Evolutionary conservation across 345 rosid genomes (phyloP), one percentile per base, ranked within the genome.

Genomic region (Excoecaria agallocha): DNA sequence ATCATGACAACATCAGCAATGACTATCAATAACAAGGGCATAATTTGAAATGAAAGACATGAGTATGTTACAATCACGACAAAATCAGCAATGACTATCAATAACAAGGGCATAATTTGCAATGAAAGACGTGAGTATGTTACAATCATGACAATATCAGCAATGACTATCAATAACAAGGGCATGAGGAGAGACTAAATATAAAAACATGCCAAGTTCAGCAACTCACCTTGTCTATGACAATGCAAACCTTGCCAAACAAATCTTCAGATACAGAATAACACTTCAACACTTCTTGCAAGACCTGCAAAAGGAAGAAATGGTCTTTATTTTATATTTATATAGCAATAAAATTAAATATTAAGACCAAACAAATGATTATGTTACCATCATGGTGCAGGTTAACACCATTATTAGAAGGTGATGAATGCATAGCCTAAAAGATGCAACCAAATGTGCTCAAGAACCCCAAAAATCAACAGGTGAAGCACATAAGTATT

Each of bases 161-260:
- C 71, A 70, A 60, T 54, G 13, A 68, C 51, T 19, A 72, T 59
- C 55, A 71, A 69, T 43, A 62, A 0, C 56, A 61, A 76, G 30
- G n/a, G 57, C 35, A 46, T 16, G 16, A n/a, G 15, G 10, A 55
- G 24, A 12, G 43, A 45, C 72, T 22, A 20, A 70, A 70, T 57
- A n/a, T 56, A 11, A 48, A 51, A 59, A 65, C 13, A 37, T 57
- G 74, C 56, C 73, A 67, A 45, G 41, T 58, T 60, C 70, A 66
- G 58, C 61, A 58, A 81, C 90, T 74, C 74, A 95, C 98, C 99
- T 95, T 91, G 87, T 92, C 99, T 76, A 95, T 90, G 74, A 90
- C 87, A 68, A 94, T 70, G 79, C 98, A 91, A 71, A 91, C 96
- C 81, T 84, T 88, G 76, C 90, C 93, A 87, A 92, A 94, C 81